phyloP scores from a whole-genome alignment of 306 rosid species.

The Luffa acutangula region DNA sequence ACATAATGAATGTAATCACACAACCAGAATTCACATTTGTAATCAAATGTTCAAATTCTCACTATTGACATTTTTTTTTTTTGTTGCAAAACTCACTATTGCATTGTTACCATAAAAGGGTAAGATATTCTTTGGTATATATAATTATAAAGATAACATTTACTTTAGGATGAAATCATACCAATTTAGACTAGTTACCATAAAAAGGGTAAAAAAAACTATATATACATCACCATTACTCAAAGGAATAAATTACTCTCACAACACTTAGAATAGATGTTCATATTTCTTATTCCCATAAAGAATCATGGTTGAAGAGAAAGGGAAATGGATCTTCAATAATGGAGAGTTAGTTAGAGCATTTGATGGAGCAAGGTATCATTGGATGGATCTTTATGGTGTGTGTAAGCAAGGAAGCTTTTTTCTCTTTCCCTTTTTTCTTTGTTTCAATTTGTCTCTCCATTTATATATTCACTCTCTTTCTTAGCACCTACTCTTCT shows the following conservation, averaged over 20 bases:
- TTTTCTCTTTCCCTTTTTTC: neutral
- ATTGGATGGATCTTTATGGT: conserved; percentile 6
- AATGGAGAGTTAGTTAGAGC: neutral
- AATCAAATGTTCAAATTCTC: neutral
- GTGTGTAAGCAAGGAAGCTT: conserved; percentile 4
- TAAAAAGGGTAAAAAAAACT: neutral
- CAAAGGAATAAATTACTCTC: neutral
- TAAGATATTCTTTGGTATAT: neutral
- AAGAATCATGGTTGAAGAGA: neutral
- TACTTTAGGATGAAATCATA: neutral
- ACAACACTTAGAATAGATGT: neutral
- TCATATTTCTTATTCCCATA: neutral
- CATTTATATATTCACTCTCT: neutral
- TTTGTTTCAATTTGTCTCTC: neutral
- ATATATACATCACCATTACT: neutral
- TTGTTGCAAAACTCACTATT: too few relatives aligned
- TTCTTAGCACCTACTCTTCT: neutral
- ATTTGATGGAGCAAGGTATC: conserved; percentile 5
- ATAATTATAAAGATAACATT: neutral
- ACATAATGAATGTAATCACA: neutral
- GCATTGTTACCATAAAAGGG: too few relatives aligned
- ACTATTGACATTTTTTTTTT: too few relatives aligned
- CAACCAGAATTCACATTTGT: too few relatives aligned
- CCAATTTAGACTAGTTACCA: neutral
- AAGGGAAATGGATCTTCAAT: neutral